Base-by-base conservation (phyloP, 2,329 filamentous ascomycete genomes). In the Colletotrichum karsti region DNA sequence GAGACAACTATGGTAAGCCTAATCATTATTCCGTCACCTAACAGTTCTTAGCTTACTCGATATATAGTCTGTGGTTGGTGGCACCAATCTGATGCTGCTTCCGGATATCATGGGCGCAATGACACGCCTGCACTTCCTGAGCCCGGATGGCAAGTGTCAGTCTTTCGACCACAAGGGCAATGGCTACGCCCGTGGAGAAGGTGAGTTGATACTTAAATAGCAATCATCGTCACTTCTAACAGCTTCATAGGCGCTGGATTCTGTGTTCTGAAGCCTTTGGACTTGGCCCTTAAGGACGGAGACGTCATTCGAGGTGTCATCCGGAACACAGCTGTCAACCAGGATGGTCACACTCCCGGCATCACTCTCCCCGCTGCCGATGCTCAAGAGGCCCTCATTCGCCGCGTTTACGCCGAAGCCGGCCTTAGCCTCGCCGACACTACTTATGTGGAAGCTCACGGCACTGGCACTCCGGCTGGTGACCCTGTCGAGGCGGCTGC, bases 401-500 rank as follows among this genome's bases (percentile, higher is more conserved):
- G 76, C 35, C 72, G 75, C 0, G 76, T 78, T 1, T 84, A 84
- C 67, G 35, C 65, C 0, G 70, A 69, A 7, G 73, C 72, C 2
- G 72, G 73, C 12, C 69, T 81, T 18, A 72, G 2, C 24, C 51
- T 24, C 8, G 72, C 74, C 5, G 54, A 64, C 0, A 73, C 72
- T 5, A 74, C 72, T 3, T 81, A 76, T 57, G 70, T 82, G 37
- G 83, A 87, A 67, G 79, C 80, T 10, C 84, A 87, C 4, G 87
- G 86, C 15, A 88, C 87, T 0, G 87, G 86, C 9, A 89, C 87
- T 26, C 79, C 79, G 30, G 82, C 83, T 3, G 87, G 87, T 3
- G 87, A 90, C 67, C 85, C 86, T 0, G 81, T 84, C n/a, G 87
- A 89, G 64, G 83, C 83, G 1, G 76, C 74, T 12, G 85, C 83